phyloP scores from a whole-genome alignment of 306 rosid genomes.

The Cicer pinnatifidum region DNA sequence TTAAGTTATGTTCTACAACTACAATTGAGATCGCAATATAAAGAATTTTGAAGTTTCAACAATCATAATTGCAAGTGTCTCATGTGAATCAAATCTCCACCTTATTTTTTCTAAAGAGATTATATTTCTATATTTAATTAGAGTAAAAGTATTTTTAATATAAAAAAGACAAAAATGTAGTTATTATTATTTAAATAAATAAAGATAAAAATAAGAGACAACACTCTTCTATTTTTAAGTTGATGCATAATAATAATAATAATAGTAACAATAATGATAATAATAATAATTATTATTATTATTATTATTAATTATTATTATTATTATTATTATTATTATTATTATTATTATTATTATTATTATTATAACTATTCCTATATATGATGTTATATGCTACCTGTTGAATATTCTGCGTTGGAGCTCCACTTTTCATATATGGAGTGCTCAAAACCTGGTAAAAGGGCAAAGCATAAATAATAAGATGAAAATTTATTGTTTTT shows the following conservation, averaged over 20 bases:
- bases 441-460: conserved; percentile 71
- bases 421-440: conserved; percentile 96
- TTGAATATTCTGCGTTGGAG: conserved; percentile 65
- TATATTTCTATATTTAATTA: neutral
- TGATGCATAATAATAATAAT: too few relatives aligned
- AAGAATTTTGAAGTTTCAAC: too few relatives aligned
- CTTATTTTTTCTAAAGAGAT: neutral
- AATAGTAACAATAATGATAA: too few relatives aligned
- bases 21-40: neutral
- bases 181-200: too few relatives aligned
- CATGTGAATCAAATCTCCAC: conserved; percentile 16
- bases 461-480: neutral
- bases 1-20: neutral
- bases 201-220: too few relatives aligned
- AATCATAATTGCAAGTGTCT: neutral
- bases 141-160: neutral
- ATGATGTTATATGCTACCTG: conserved; percentile 55
- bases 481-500: conserved; percentile 7
- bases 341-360: too few relatives aligned
- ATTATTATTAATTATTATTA: too few relatives aligned
- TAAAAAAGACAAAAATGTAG: neutral
- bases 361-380: too few relatives aligned
- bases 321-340: too few relatives aligned
- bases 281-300: too few relatives aligned
- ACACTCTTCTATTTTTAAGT: too few relatives aligned